phyloP scores from a whole-genome alignment of 805 yeast species.

The Kluyveromyces aestuarii region DNA sequence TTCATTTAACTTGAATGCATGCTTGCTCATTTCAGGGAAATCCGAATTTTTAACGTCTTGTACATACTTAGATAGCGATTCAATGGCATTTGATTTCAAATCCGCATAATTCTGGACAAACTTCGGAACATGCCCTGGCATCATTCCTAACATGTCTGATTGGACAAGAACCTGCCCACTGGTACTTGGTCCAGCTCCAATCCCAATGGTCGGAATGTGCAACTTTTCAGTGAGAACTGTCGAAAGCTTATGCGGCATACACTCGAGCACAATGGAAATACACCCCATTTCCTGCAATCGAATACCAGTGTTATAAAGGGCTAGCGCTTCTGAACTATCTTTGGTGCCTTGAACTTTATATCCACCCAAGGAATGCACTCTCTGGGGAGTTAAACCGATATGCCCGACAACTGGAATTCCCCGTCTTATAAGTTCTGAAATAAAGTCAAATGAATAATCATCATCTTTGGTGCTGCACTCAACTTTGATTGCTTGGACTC shows the following conservation, averaged over 20 bases:
- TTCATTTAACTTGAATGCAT: constrained; percentile 61
- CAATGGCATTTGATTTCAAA: constrained; percentile 38
- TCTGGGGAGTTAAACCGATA: constrained; percentile 87
- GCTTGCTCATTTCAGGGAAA: constrained; percentile 56
- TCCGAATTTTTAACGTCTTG: constrained; percentile 43
- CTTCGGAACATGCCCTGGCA: constrained; percentile 47
- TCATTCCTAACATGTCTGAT: constrained; percentile 75
- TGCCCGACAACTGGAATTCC: constrained; percentile 93
- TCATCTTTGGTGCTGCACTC: constrained; percentile 53
- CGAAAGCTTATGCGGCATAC: constrained; percentile 73
- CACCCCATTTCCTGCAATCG: constrained; percentile 70
- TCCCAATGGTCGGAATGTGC: constrained; percentile 80
- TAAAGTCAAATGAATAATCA: constrained; percentile 42
- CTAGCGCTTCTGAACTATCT: constrained; percentile 41
- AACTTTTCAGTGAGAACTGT: constrained; percentile 50
- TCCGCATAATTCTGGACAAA: constrained; percentile 67
- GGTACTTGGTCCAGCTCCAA: constrained; percentile 83
- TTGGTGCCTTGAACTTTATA: constrained; percentile 76
- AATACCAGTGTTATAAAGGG: constrained; percentile 56
- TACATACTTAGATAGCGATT: constrained; percentile 45
- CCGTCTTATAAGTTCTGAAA: constrained; percentile 45
- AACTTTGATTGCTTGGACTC: constrained; percentile 40
- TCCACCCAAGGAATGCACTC: constrained; percentile 72
- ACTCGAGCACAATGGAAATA: constrained; percentile 68
- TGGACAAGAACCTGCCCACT: constrained; percentile 89